Evolutionary conservation across 2,329 filamentous ascomycete genomes (phyloP).

Genomic region (Simplicillium sp.): DNA sequence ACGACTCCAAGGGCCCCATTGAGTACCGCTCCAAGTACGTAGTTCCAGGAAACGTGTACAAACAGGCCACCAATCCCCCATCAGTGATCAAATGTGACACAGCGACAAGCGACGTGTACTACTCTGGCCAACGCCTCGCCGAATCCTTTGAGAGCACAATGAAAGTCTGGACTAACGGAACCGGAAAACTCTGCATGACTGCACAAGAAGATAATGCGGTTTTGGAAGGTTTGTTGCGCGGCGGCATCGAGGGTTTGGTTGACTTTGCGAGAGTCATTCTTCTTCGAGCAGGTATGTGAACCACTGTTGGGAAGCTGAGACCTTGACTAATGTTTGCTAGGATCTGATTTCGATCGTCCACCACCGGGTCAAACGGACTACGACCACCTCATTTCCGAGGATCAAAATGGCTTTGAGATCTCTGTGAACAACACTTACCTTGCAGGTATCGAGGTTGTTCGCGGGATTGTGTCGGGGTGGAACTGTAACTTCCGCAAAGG

Average conservation of each 20-base stretch:
- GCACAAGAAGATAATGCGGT: slow-evolving; percentile 66
- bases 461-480: slow-evolving; percentile 55
- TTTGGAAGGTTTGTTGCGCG: slow-evolving; percentile 55
- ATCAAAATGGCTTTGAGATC: slow-evolving; percentile 55
- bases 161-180: slow-evolving; percentile 55
- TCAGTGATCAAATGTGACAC: slow-evolving; percentile 55
- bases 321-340: slow-evolving; percentile 15
- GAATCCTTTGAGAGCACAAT: slow-evolving; percentile 59
- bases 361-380: slow-evolving; percentile 45
- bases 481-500: slow-evolving; percentile 46
- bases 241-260: slow-evolving; percentile 43
- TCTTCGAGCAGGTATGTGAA: slow-evolving; percentile 45
- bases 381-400: slow-evolving; percentile 48
- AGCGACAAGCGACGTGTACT: slow-evolving; percentile 66
- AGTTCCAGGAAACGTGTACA: slow-evolving; percentile 26
- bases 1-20: slow-evolving; percentile 36
- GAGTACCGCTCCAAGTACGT: slow-evolving; percentile 47
- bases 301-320: not conserved
- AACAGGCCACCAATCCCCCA: slow-evolving; percentile 35
- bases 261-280: slow-evolving; percentile 61
- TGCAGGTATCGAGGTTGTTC: slow-evolving; percentile 55
- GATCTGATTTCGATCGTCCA: slow-evolving; percentile 63
- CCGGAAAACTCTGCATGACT: slow-evolving; percentile 58
- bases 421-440: slow-evolving; percentile 57
- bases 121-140: slow-evolving; percentile 49